A percentile compares a stretch with the other conserved stretches of the same genome.
Evolutionary conservation across 345 rosid genomes (phyloP).

Genomic region (Raphanus raphanistrum): DNA sequence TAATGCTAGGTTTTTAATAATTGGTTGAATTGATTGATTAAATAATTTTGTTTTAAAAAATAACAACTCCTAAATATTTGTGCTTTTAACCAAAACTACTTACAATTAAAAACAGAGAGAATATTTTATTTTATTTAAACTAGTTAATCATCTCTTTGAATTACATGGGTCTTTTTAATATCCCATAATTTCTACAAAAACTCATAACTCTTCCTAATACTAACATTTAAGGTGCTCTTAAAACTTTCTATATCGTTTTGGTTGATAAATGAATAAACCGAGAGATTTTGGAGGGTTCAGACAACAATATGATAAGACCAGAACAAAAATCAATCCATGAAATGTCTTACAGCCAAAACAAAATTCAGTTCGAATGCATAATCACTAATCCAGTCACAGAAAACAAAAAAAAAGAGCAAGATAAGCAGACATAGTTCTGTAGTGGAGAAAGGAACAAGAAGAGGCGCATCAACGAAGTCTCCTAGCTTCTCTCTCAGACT

Average conservation of each 20-base stretch:
- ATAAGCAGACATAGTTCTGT: background rate
- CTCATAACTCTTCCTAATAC: too few species aligned
- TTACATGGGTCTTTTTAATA: too few species aligned
- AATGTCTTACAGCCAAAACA: slow-evolving; percentile 11
- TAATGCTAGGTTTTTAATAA: too few species aligned
- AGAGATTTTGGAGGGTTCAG: background rate
- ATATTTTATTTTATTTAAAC: too few species aligned
- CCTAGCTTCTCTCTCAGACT: slow-evolving; percentile 47
- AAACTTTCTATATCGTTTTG: background rate
- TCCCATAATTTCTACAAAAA: too few species aligned
- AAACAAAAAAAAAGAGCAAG: background rate
- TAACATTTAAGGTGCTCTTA: too few species aligned
- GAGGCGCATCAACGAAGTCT: slow-evolving; percentile 35
- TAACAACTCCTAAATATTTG: too few species aligned
- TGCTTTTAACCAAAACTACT: too few species aligned
- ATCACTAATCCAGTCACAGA: slow-evolving; percentile 1
- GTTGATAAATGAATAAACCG: background rate
- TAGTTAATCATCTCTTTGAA: too few species aligned
- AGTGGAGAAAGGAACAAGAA: background rate
- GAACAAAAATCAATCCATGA: slow-evolving; percentile 5
- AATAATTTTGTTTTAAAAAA: too few species aligned
- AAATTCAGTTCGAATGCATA: slow-evolving; percentile 2
- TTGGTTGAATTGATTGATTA: too few species aligned
- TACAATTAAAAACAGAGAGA: too few species aligned
- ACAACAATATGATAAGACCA: background rate